phyloP scores from a whole-genome alignment of 345 rosid species.

The Isatis tinctoria region DNA sequence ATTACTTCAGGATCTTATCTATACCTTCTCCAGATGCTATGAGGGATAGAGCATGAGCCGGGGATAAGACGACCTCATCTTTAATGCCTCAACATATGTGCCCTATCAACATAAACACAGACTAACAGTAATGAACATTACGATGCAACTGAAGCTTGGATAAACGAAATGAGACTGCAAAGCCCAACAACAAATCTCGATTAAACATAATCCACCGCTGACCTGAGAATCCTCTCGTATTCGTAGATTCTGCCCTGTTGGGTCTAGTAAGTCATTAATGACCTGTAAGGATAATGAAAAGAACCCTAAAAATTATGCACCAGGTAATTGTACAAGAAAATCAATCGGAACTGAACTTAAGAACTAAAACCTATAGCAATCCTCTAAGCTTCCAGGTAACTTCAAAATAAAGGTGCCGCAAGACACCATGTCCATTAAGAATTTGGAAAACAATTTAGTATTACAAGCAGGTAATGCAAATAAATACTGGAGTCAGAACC shows the following conservation, averaged over 20 bases:
- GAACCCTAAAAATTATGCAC: background rate
- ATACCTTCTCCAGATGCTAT: constrained; percentile 98
- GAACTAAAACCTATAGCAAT: constrained; percentile 13
- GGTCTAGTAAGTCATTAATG: constrained; percentile 87
- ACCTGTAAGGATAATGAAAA: constrained; percentile 43
- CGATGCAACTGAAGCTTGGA: constrained; percentile 10
- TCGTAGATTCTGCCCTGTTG: constrained; percentile 84
- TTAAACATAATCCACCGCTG: constrained; percentile 3
- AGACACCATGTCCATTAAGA: constrained; percentile 1
- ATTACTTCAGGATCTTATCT: constrained; percentile 7
- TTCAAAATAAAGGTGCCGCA: background rate
- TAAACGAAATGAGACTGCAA: constrained; percentile 6
- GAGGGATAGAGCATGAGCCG: constrained; percentile 94
- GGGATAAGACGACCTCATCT: constrained; percentile 96
- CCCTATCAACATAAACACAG: constrained; percentile 51
- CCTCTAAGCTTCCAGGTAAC: constrained; percentile 10
- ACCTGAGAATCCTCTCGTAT: constrained; percentile 96
- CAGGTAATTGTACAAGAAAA: background rate
- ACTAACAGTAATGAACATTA: constrained; percentile 15
- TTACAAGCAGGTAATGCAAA: background rate
- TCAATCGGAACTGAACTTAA: background rate
- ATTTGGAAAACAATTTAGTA: background rate
- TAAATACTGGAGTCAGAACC: background rate
- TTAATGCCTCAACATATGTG: constrained; percentile 88
- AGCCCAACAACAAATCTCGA: background rate